Evolutionary conservation across 169 alveolate genomes (phyloP), one percentile per base, ranked within the genome.

Genomic region (Cyclospora cayetanensis): DNA sequence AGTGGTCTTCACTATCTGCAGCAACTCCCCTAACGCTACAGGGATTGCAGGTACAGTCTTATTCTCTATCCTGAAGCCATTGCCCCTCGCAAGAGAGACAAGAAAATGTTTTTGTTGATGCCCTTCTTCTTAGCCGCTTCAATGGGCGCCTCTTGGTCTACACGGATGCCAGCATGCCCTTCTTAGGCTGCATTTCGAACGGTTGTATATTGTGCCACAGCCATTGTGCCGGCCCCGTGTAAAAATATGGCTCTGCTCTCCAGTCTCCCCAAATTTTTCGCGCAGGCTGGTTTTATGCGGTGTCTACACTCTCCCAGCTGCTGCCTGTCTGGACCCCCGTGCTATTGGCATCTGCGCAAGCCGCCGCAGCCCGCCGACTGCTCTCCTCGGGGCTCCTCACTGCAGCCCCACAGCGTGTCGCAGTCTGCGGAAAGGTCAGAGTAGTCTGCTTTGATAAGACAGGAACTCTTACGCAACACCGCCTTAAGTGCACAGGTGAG

Each of bases 371-470:
- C 29, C 93, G 93, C 42, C 96, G 99, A 72, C 96, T 98, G 50
- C 95, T 95, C 66, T 96, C 96, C 29, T 96, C 96, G 66, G 76
- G 95, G 72, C 96, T 99, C 22, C 95, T 94, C 84, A 98, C 99
- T 79, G 97, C 98, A 1, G 98, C 98, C n/a, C 99, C 99, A 5
- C 98, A 98, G 15, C 95, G 99, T 68, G 97, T 99, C 22, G 98
- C 99, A 85, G 95, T 98, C 2, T 98, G 99, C 66, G 99, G 99
- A 12, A 98, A 98, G 92, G 97, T 98, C 9, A 94, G 99, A 42
- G 95, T 97, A 42, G 76, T 92, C 46, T 84, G 93, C 90, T 92
- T 92, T 74, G 94, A 92, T 66, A 92, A 92, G 46, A 92, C 94
- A 37, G 94, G 94, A 52, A 92, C 94, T 4, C 76, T 92, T 37